Evolutionary conservation across 164 flowering plant genomes (phyloP), one percentile per base, ranked within the genome.

Genomic region (Chloranthus sessilifolius): DNA sequence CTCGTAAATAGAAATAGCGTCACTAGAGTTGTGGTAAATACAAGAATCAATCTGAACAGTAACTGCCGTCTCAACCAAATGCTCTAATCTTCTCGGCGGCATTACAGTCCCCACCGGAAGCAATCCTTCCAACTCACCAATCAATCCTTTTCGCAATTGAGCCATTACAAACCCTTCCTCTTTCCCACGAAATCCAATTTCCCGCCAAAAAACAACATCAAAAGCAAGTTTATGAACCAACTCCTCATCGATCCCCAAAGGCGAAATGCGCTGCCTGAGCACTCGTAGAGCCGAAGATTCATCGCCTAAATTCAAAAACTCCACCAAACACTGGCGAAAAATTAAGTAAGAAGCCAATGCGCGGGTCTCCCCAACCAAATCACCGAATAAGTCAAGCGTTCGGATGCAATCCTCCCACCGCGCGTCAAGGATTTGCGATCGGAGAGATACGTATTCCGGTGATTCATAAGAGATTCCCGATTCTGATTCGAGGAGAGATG

Each of bases 401-500:
- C 52, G 46, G 26, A 83, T 42, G 33, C 83, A 79, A 30, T 64
- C 79, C 37, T 85, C 83, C 92, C 91, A 91, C 47, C 75, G 66
- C 0, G 69, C 85, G 44, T 52, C 58, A 8, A 68, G 68, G 28
- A 83, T 54, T 42, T 73, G 80, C 5, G 79, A 67, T 48, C 76
- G 88, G 2, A 85, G 57, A 49, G 49, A 48, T 21, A 50, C 47
- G 43, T 75, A 64, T 34, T 76, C 82, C 4, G 36, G 7, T 2
- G 82, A 72, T 34, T 74, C 76, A 30, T 28, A 52, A 10, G 60
- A 35, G 51, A 81, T 60, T 2, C 82, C 76, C 5, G 98, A 87
- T 55, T 91, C 98, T 1, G 64, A 66, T 66, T 91, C 98, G 58
- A 87, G 65, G 55, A 72, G 68, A 5, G 70, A 56, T 0, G 89